Conservation (phyloP, 1,139 yeast genomes). For the Yamadazyma membranifaciens region DNA sequence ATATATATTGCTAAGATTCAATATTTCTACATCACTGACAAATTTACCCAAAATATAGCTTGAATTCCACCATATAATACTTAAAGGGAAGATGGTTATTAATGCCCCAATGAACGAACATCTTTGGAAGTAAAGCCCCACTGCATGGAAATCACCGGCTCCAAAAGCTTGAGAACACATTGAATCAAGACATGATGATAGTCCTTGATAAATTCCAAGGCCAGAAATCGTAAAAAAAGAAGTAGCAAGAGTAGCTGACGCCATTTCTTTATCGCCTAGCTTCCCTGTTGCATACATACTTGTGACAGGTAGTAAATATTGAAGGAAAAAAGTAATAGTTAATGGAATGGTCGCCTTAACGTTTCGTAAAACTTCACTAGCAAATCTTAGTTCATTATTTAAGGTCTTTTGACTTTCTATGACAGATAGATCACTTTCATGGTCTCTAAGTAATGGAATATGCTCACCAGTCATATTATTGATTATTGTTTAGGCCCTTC, state of each 20-base stretch:
- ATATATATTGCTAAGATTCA: slow-evolving; percentile 50
- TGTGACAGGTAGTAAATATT: slow-evolving; percentile 55
- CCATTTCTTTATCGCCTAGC: slow-evolving; percentile 55
- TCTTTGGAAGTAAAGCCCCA: slow-evolving; percentile 53
- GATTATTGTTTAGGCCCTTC: too few relatives aligned
- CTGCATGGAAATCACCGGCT: slow-evolving; percentile 50
- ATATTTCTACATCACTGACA: slow-evolving; percentile 48
- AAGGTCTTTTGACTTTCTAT: too few relatives aligned
- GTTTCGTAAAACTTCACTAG: slow-evolving; percentile 38
- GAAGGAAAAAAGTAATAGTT: slow-evolving; percentile 52
- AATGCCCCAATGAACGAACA: slow-evolving; percentile 52
- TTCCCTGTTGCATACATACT: slow-evolving; percentile 63
- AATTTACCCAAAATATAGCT: slow-evolving; percentile 33
- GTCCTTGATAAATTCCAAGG: slow-evolving; percentile 56
- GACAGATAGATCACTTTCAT: too few relatives aligned
- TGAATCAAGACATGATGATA: slow-evolving; percentile 82
- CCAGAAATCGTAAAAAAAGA: slow-evolving; percentile 63
- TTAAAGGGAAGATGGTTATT: slow-evolving; percentile 49
- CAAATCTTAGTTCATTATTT: too few relatives aligned
- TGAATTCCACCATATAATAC: slow-evolving; percentile 52
- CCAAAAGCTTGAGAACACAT: slow-evolving; percentile 81
- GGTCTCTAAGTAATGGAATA: too few relatives aligned
- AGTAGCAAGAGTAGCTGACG: slow-evolving; percentile 62
- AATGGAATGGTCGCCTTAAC: slow-evolving; percentile 49
- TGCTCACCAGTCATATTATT: too few relatives aligned